Percentiles rank a stretch among this genome's conserved stretches.
phyloP scores from a whole-genome alignment of 768 basidiomycete species.

The Tylopilus balloui region DNA sequence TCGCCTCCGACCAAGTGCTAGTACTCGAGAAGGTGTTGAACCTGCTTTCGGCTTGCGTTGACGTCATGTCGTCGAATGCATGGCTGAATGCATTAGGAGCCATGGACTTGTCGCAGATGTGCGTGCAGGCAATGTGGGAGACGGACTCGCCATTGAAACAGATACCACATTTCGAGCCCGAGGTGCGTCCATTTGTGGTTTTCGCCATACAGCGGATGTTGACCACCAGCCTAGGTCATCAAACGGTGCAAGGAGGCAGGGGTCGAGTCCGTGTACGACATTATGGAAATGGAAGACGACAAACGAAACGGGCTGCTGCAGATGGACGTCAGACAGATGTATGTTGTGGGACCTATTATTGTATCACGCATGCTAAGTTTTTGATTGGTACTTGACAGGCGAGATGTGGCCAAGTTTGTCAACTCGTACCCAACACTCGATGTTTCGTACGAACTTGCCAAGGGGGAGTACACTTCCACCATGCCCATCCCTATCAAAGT shows the following conservation, averaged over 20 bases:
- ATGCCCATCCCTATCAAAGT: constrained; percentile 81
- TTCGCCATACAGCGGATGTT: background rate
- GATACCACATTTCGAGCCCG: constrained; percentile 92
- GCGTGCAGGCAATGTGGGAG: constrained; percentile 97
- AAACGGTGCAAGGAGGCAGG: constrained; percentile 78
- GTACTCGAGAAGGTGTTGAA: constrained; percentile 91
- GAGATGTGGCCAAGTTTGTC: constrained; percentile 90
- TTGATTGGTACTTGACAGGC: constrained; percentile 55
- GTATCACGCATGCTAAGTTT: background rate
- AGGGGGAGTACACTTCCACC: constrained; percentile 82
- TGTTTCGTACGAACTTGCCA: constrained; percentile 79
- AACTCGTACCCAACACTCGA: constrained; percentile 98
- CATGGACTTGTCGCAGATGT: constrained; percentile 99
- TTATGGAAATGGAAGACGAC: constrained; percentile 98
- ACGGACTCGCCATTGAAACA: constrained; percentile 93
- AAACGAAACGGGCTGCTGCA: constrained; percentile 75
- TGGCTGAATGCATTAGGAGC: constrained; percentile 93
- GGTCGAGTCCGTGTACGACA: constrained; percentile 89
- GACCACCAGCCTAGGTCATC: constrained; percentile 50
- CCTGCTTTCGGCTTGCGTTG: constrained; percentile 89
- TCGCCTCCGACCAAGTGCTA: constrained; percentile 84
- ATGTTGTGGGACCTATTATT: constrained; percentile 30
- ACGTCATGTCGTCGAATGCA: constrained; percentile 96
- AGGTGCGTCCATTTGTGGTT: constrained; percentile 42
- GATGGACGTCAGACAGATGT: constrained; percentile 88